Evolutionary conservation across 768 basidiomycete genomes (phyloP), one percentile per base, ranked within the genome.

Genomic region (Russula lepida): DNA sequence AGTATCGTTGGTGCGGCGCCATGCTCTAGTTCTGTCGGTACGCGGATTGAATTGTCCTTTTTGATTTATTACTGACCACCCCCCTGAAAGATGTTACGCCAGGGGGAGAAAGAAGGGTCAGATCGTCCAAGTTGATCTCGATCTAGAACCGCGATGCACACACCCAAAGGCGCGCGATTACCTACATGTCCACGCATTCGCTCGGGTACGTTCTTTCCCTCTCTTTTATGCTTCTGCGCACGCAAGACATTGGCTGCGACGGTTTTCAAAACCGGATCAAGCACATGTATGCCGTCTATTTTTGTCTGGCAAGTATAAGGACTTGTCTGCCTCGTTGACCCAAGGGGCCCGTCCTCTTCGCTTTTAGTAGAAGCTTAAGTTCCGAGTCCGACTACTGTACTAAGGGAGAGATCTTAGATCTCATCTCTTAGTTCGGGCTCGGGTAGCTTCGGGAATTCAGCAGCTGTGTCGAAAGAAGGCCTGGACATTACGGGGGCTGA

Each of bases 401-500:
- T 32, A 48, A n/a, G n/a, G 19, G 41, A 25, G 13, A 44, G 60
- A 61, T 61, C 60, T 44, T 1, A 28, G 60, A 61, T 61, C 44
- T 61, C 48, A 44, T 61, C 17, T 56, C 39, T 44, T n/a, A n/a
- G 27, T 51, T 37, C 8, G 35, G 35, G 35, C n/a, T 55, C 37
- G 39, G 37, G 28, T 19, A 30, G 37, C 49, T 56, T 61, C 60
- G 49, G 54, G 54, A 30, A 50, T 15, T 12, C 50, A 19, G n/a
- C 37, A 33, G 47, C 54, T 41, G 21, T 35, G 54, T 56, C 32
- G 27, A 48, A 30, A 19, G 21, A 44, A 44, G 32, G 32, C 13
- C 19, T 33, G 41, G 54, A 44, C 35, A 61, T 56, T 27, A 61
- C 41, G 25, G 41, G 25, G 41, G 25, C 23, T 41, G 25, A 19